Base-by-base conservation (phyloP, 768 basidiomycete species). In the Mycena crocata region DNA sequence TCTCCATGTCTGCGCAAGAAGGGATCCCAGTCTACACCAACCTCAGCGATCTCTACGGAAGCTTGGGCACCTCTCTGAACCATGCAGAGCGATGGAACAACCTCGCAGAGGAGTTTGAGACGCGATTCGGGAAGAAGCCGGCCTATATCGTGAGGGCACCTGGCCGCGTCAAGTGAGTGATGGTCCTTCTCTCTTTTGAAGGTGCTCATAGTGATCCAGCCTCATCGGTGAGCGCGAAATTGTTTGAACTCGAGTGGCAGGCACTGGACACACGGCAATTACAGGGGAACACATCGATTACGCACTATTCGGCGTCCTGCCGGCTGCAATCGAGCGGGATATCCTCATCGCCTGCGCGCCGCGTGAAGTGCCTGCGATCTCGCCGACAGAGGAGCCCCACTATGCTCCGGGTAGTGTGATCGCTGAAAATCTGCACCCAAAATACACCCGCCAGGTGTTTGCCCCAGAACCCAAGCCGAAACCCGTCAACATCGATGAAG, bases 261-360 rank as follows among this genome's bases (percentile, higher is more conserved):
- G n/a, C 51, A 40, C 35, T 35, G 37, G 44, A 51, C n/a, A n/a
- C n/a, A n/a, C 61, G 60, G n/a, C 55, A 21, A 44, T 72, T 64
- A 78, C 21, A 88, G 92, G 93, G 34, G 93, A 94, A 79, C 92
- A 94, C 74, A 91, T 94, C 75, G 93, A 94, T 77, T 94, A 94
- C 70, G 87, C 90, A 0, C 81, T 94, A 30, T 94, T 94, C 70
- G 94, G 94, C 5, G 93, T 93, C 10, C 84, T 95, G 37, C 95
- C 94, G 19, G 86, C 90, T n/a, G 94, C 94, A 0, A 86, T 95
- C 40, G 94, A 94, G 69, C 87, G 87, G 56, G 95, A 95, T 75
- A 90, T 95, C 70, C 82, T 95, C 56, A 90, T 95, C 60, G 93
- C 94, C 0, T 90, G 86, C 77, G 88, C 85, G 34, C 84, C 84